Percentiles rank a stretch among this genome's conserved stretches.
Conservation (phyloP, 352 stramenopile species). For the Achlya hypogyna region DNA sequence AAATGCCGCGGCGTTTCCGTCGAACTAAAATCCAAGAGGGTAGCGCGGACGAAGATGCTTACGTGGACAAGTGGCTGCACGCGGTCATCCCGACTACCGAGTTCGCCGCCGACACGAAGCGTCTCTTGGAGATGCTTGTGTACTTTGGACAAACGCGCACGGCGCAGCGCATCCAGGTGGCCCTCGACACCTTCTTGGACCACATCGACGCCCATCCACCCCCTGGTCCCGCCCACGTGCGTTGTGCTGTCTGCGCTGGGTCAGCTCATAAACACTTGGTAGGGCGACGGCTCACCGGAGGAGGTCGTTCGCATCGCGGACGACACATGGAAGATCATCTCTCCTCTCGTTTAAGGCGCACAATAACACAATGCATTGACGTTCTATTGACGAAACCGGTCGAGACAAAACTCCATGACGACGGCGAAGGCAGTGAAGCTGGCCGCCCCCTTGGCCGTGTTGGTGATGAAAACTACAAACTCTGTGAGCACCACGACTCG, state of each 20-base stretch:
- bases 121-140: constrained; percentile 27
- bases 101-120: constrained; percentile 38
- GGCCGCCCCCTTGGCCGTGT: constrained; percentile 58
- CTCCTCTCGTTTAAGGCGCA: neutral
- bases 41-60: constrained; percentile 55
- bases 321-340: neutral
- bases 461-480: constrained; percentile 21
- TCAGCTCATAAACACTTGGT: neutral
- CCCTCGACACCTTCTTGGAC: neutral
- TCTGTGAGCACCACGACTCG: constrained; percentile 6
- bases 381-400: constrained; percentile 4
- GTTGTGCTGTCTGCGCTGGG: neutral
- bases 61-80: constrained; percentile 37
- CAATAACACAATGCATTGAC: no score
- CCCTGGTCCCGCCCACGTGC: constrained; percentile 7
- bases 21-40: constrained; percentile 60
- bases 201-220: constrained; percentile 12
- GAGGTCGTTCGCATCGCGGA: neutral
- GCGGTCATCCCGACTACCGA: constrained; percentile 32
- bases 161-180: neutral
- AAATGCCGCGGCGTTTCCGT: constrained; percentile 22
- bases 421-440: constrained; percentile 77
- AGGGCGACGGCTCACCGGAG: neutral
- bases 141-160: constrained; percentile 10
- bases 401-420: constrained; percentile 50